A percentile compares a stretch with the other conserved stretches of the same genome.
phyloP scores from a whole-genome alignment of 2,329 filamentous ascomycete genomes.

The Chaetothyriales sp. region DNA sequence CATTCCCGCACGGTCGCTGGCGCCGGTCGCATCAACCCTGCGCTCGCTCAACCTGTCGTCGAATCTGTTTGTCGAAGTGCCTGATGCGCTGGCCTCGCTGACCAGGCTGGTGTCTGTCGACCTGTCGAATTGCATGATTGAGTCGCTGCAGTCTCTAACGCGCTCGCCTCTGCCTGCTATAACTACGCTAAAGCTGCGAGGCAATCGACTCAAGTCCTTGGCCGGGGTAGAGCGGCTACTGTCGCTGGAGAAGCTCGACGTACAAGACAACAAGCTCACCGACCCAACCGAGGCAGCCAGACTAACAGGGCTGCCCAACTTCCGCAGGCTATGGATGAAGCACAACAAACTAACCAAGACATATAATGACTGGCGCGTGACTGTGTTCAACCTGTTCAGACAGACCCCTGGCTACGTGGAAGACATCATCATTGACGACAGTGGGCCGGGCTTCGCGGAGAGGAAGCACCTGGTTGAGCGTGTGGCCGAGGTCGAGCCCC shows the following conservation, averaged over 20 bases:
- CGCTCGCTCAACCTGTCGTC: slow-evolving; percentile 84
- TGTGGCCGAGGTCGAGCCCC: slow-evolving; percentile 56
- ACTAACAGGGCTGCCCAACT: slow-evolving; percentile 76
- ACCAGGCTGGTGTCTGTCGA: slow-evolving; percentile 85
- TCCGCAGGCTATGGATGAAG: slow-evolving; percentile 81
- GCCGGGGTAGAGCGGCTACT: slow-evolving; percentile 79
- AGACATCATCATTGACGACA: slow-evolving; percentile 77
- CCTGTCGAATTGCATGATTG: slow-evolving; percentile 94
- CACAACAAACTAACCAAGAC: slow-evolving; percentile 86
- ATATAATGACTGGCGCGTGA: slow-evolving; percentile 69
- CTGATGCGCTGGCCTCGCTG: slow-evolving; percentile 73
- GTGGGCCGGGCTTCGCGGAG: slow-evolving; percentile 70
- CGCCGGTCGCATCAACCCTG: slow-evolving; percentile 70
- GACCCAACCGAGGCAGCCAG: slow-evolving; percentile 84
- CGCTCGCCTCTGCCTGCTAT: slow-evolving; percentile 83
- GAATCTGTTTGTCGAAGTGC: slow-evolving; percentile 87
- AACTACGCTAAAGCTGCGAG: slow-evolving; percentile 77
- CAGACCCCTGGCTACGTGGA: slow-evolving; percentile 77
- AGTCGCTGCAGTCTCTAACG: slow-evolving; percentile 73
- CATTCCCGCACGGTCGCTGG: slow-evolving; percentile 58
- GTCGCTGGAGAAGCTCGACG: slow-evolving; percentile 75
- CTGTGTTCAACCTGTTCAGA: slow-evolving; percentile 92
- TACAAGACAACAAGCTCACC: slow-evolving; percentile 79
- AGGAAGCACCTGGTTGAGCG: slow-evolving; percentile 71
- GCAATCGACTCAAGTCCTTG: slow-evolving; percentile 72